Percentiles rank a stretch among this genome's conserved stretches.
These are phyloP conservation scores for Pyrrhoderma noxium DNA, from an alignment of 1,284 basidiomycete species.

Conservation along the genomic window DNA sequence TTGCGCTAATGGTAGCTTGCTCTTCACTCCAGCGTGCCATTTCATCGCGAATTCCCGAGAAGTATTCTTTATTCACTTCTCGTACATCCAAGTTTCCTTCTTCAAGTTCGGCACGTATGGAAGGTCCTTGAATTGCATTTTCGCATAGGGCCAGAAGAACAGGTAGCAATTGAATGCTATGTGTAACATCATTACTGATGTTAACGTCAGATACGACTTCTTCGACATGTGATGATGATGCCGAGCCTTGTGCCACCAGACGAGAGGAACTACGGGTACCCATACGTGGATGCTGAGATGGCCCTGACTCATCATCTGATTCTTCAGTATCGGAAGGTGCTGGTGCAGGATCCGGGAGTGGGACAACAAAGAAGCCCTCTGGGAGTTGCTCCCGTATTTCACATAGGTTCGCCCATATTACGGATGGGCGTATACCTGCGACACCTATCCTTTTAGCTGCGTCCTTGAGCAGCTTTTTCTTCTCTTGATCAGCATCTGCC, in stretches of 20 bases:
- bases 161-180: conserved; percentile 58
- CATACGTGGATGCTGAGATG: conserved; percentile 40
- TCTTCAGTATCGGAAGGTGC: conserved; percentile 24
- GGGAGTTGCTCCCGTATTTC: conserved; percentile 34
- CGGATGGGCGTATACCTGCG: conserved; percentile 47
- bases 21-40: conserved; percentile 40
- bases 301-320: conserved; percentile 34
- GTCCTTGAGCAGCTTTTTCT: conserved; percentile 35
- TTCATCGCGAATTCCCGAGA: conserved; percentile 39
- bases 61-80: conserved; percentile 41
- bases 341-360: conserved; percentile 22
- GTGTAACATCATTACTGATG: conserved; percentile 28
- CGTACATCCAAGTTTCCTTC: conserved; percentile 44
- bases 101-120: conserved; percentile 53
- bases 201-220: conserved; percentile 24
- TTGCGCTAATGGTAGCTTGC: conserved; percentile 28
- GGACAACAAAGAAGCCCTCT: not conserved
- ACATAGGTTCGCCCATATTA: conserved; percentile 51
- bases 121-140: conserved; percentile 36
- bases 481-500: conserved; percentile 32
- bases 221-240: not conserved
- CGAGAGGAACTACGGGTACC: conserved; percentile 26
- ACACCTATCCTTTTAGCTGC: conserved; percentile 45
- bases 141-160: conserved; percentile 53
- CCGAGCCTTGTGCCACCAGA: conserved; percentile 26